Evolutionary conservation across 331 rosid genomes (phyloP), one percentile per base, ranked within the genome.

Genomic region (Arachis monticola): DNA sequence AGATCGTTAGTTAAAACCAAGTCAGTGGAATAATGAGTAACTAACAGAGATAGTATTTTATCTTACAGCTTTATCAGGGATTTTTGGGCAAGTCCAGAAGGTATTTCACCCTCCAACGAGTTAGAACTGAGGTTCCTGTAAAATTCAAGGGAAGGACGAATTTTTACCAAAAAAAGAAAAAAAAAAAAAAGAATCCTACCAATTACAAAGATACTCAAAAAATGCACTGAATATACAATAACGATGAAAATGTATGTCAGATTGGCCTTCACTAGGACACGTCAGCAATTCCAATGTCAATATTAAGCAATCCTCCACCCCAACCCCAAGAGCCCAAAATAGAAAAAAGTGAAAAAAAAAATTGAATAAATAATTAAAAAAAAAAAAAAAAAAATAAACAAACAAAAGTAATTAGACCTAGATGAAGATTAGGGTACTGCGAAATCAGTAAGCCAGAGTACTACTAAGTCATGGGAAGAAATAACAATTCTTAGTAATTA

Each of bases 81-180:
- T 69, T 86, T 84, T 81, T 95, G 92, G 77, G 96, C 93, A 2
- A 95, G 85, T 60, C 89, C 97, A 31, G 79, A 51, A 58, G 99
- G 97, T 74, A 95, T 58, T 31, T 47, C 81, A 50, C 97, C 96
- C 6, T 32, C 91, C 85, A 95, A 77, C 65, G 91, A 86, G 83
- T 95, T 95, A 77, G 97, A 83, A 79, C 96, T 90, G 75, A 95
- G 82, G 85, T 95, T 95, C 90, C 99, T 95, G 88, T 32, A 73
- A 56, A 59, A 69, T 69, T 11, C 75, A 76, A 58, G 59, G 57
- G 27, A 84, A 64, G 53, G 77, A 76, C 44, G 41, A 67, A 17
- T 46, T 51, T 5, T 51, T 51, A 51, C 57, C 8, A 12, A 51
- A 51, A 6, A 11, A 2, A 11, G 3, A n/a, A n/a, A 12, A 50